These are phyloP conservation scores for Hyaloscypha bicolor DNA, from an alignment of 495 filamentous ascomycete genomes.

Conservation along the genomic window DNA sequence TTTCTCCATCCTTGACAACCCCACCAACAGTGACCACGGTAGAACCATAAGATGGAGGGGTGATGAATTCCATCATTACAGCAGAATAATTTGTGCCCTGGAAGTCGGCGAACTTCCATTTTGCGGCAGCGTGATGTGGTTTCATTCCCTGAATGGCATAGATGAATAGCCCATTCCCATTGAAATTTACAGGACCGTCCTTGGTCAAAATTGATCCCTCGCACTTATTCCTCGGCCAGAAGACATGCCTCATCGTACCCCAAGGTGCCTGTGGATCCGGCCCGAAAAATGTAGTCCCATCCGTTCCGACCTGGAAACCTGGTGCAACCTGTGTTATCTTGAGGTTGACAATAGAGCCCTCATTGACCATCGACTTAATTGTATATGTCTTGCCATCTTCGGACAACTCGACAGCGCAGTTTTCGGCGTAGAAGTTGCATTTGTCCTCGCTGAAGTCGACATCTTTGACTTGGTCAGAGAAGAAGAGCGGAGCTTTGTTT, in stretches of 20 bases:
- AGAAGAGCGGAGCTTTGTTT: slow-evolving; percentile 74
- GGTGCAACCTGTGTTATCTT: slow-evolving; percentile 75
- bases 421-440: slow-evolving; percentile 79
- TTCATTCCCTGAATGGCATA: slow-evolving; percentile 97
- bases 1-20: slow-evolving; percentile 76
- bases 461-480: slow-evolving; percentile 72
- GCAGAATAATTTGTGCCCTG: slow-evolving; percentile 85
- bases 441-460: slow-evolving; percentile 83
- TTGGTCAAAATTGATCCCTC: slow-evolving; percentile 85
- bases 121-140: slow-evolving; percentile 92
- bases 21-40: slow-evolving; percentile 85
- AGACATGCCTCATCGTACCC: slow-evolving; percentile 87
- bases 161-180: slow-evolving; percentile 73
- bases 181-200: slow-evolving; percentile 79
- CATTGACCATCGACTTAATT: slow-evolving; percentile 83
- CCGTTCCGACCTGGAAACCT: slow-evolving; percentile 82
- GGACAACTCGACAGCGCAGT: slow-evolving; percentile 78
- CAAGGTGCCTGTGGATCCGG: slow-evolving; percentile 84
- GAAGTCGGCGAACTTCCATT: slow-evolving; percentile 93
- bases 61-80: slow-evolving; percentile 93
- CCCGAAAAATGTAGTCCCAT: slow-evolving; percentile 83
- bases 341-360: slow-evolving; percentile 76
- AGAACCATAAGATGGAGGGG: slow-evolving; percentile 90
- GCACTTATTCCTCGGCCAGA: slow-evolving; percentile 85
- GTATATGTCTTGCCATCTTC: slow-evolving; percentile 79